Percentiles rank a stretch among this genome's conserved stretches.
Conservation (phyloP, 1,139 yeast species). For the Suhomyces taliae region DNA sequence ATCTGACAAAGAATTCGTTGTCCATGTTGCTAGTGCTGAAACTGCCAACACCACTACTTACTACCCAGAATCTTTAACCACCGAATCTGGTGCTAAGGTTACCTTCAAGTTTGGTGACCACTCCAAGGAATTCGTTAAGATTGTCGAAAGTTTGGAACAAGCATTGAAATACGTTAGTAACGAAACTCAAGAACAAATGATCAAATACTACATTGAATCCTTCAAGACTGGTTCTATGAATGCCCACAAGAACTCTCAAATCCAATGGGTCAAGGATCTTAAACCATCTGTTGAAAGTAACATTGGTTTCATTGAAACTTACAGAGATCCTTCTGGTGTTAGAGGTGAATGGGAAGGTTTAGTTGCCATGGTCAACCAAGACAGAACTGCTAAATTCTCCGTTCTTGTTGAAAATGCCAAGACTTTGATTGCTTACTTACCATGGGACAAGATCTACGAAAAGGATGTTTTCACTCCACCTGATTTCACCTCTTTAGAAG, state of each 20-base stretch:
- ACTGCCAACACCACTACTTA: constrained; percentile 43
- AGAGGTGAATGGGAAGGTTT: constrained; percentile 94
- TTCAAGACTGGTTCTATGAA: constrained; percentile 82
- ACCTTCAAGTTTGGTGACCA: constrained; percentile 79
- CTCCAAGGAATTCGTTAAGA: constrained; percentile 56
- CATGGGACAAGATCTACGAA: constrained; percentile 76
- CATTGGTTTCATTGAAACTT: constrained; percentile 88
- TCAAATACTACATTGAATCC: constrained; percentile 64
- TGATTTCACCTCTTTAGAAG: constrained; percentile 87
- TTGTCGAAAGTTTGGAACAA: constrained; percentile 53
- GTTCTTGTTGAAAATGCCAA: constrained; percentile 67
- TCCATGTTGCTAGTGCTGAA: constrained; percentile 62
- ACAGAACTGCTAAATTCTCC: constrained; percentile 78
- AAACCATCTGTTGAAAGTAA: constrained; percentile 84
- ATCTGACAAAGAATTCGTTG: constrained; percentile 44
- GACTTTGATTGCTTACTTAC: constrained; percentile 61
- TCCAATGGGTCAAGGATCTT: constrained; percentile 83
- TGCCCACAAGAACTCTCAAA: constrained; percentile 82
- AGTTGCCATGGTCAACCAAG: constrained; percentile 89
- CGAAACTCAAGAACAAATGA: constrained; percentile 66
- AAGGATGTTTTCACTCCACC: constrained; percentile 89
- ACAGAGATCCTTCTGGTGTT: constrained; percentile 88
- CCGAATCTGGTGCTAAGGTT: constrained; percentile 36
- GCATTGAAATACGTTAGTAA: constrained; percentile 71
- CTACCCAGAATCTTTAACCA: constrained; percentile 33